Evolutionary conservation across 1,139 yeast genomes (phyloP).

Genomic region (Scheffersomyces lignicola): DNA sequence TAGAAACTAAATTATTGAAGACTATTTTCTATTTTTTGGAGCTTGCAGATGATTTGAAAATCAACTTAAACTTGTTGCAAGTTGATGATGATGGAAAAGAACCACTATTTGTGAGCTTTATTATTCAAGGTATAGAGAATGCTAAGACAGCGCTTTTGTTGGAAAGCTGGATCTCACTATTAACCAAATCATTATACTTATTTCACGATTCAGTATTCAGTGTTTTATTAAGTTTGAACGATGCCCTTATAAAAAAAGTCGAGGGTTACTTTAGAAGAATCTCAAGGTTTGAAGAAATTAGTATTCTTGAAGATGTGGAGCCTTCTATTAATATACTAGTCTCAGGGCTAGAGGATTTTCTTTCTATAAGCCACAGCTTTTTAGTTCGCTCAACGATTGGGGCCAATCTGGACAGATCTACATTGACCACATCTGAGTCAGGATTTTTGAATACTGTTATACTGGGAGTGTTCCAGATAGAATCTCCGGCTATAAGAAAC

Average conservation of each 20-base stretch:
- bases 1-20: constrained; percentile 28
- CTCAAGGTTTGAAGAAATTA: constrained; percentile 15
- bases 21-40: constrained; percentile 33
- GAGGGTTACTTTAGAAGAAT: constrained; percentile 31
- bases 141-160: constrained; percentile 39
- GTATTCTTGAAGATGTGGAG: constrained; percentile 35
- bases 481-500: constrained; percentile 59
- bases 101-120: constrained; percentile 33
- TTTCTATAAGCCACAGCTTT: constrained; percentile 63
- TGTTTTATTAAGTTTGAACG: constrained; percentile 49
- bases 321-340: constrained; percentile 53
- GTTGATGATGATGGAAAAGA: constrained; percentile 33
- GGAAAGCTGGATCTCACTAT: constrained; percentile 48
- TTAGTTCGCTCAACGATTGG: constrained; percentile 36
- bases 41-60: constrained; percentile 29
- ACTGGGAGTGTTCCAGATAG: constrained; percentile 85
- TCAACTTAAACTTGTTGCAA: constrained; percentile 32
- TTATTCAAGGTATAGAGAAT: constrained; percentile 39
- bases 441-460: constrained; percentile 76
- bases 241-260: constrained; percentile 50
- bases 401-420: constrained; percentile 4
- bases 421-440: constrained; percentile 19
- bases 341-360: constrained; percentile 65
- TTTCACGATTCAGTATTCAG: constrained; percentile 53
- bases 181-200: constrained; percentile 45